Conservation (phyloP, 148 eudicot species). For the Heliamphora exappendiculata region DNA sequence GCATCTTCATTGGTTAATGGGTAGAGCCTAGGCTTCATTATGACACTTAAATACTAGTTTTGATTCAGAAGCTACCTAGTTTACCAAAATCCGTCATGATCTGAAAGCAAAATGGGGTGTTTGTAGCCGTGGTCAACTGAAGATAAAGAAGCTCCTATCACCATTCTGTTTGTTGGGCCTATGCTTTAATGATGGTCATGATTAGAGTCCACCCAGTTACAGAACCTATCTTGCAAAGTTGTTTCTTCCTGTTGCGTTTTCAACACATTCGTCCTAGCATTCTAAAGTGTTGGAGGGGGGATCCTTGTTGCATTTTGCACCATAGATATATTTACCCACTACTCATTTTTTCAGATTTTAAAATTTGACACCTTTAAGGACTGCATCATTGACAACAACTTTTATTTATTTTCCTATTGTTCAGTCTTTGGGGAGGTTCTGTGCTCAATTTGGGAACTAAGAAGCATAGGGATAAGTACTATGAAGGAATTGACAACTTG, state of each 20-base stretch:
- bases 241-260: conserved; percentile 7
- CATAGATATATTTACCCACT: background rate
- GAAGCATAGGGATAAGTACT: conserved; percentile 81
- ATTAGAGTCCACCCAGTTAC: background rate
- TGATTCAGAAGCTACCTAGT: background rate
- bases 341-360: background rate
- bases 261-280: background rate
- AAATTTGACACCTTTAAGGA: background rate
- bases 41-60: background rate
- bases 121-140: background rate
- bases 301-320: background rate
- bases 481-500: conserved; percentile 85
- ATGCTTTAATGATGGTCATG: background rate
- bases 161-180: background rate
- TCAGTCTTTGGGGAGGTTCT: conserved; percentile 99
- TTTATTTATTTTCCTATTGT: background rate
- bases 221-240: background rate
- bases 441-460: conserved; percentile 89
- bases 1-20: background rate
- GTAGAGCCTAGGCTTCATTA: background rate
- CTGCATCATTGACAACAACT: background rate
- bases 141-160: background rate
- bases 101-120: background rate
- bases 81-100: background rate
- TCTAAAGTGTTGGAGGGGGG: background rate